Evolutionary conservation across 345 rosid genomes (phyloP).

Genomic region (Citrus unshiu): DNA sequence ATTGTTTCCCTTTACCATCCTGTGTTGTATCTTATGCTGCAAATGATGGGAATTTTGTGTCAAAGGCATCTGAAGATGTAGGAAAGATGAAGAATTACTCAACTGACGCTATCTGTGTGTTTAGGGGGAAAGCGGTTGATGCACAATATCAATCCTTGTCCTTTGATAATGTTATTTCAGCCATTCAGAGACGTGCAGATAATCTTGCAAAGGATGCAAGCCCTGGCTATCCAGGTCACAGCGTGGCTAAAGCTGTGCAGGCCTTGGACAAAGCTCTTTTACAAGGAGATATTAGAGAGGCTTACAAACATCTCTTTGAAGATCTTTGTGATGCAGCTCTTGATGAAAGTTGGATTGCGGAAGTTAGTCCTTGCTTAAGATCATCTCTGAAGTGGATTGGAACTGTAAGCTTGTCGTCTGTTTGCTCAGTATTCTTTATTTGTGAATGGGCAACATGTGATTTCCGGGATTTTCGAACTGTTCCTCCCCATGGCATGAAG

Average conservation of each 20-base stretch:
- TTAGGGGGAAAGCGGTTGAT: constrained; percentile 65
- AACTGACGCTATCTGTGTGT: constrained; percentile 42
- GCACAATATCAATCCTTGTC: constrained; percentile 71
- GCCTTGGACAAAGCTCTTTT: constrained; percentile 83
- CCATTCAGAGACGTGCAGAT: constrained; percentile 71
- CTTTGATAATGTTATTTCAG: constrained; percentile 63
- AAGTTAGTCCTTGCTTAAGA: constrained; percentile 79
- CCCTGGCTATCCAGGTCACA: constrained; percentile 61
- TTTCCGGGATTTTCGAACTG: constrained; percentile 75
- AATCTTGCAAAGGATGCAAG: constrained; percentile 72
- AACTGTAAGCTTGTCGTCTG: constrained; percentile 56
- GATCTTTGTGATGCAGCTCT: constrained; percentile 70
- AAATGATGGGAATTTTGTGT: constrained; percentile 61
- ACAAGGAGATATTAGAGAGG: constrained; percentile 68
- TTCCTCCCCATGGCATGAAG: constrained; percentile 55
- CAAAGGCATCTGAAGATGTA: constrained; percentile 66
- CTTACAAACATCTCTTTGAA: constrained; percentile 68
- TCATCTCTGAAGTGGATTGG: constrained; percentile 85
- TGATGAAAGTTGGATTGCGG: constrained; percentile 80
- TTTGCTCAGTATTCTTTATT: constrained; percentile 80
- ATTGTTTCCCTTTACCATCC: constrained; percentile 91
- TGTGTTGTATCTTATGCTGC: constrained; percentile 63
- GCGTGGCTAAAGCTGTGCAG: constrained; percentile 84
- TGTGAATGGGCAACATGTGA: constrained; percentile 99
- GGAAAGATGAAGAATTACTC: constrained; percentile 56